A percentile compares a stretch with the other conserved stretches of the same genome.
These are phyloP conservation scores for Candida dubliniensis DNA, from an alignment of 1,139 yeast species.

Conservation along the genomic window DNA sequence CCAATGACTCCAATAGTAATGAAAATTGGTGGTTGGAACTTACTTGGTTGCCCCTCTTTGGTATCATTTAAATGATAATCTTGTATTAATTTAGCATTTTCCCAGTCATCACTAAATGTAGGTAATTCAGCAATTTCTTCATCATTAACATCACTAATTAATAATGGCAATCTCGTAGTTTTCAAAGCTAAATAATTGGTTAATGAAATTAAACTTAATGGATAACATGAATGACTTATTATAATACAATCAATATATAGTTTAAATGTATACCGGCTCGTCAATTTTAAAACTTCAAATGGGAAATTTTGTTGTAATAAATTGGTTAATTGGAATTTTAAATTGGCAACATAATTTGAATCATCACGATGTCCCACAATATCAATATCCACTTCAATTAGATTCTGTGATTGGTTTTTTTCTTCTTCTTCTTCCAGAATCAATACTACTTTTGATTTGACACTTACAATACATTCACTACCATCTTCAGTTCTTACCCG, in stretches of 20 bases:
- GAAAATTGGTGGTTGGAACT: conserved; percentile 69
- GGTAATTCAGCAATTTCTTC: conserved; percentile 80
- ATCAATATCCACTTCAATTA: conserved; percentile 77
- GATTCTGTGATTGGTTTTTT: conserved; percentile 28
- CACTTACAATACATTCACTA: conserved; percentile 86
- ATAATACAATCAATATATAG: conserved; percentile 77
- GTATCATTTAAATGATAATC: conserved; percentile 12
- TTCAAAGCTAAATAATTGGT: conserved; percentile 79
- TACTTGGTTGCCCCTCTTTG: conserved; percentile 12
- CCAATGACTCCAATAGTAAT: conserved; percentile 78
- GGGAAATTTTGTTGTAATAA: conserved; percentile 53
- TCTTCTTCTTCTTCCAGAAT: conserved; percentile 14
- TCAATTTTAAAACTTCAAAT: conserved; percentile 52
- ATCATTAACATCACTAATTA: conserved; percentile 60
- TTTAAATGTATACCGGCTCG: conserved; percentile 73
- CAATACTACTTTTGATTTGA: conserved; percentile 81
- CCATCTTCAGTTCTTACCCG: conserved; percentile 85
- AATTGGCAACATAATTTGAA: conserved; percentile 58
- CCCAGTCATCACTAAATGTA: conserved; percentile 88
- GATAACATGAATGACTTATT: conserved; percentile 65
- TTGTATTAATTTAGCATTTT: conserved; percentile 49
- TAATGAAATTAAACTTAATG: conserved; percentile 74
- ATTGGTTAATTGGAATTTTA: conserved; percentile 51
- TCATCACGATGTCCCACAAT: conserved; percentile 72
- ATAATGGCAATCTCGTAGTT: conserved; percentile 73